A percentile compares a stretch with the other conserved stretches of the same genome.
Evolutionary conservation across 371 early-diverging fungal genomes (phyloP).

Genomic region (Mucor mucedo): DNA sequence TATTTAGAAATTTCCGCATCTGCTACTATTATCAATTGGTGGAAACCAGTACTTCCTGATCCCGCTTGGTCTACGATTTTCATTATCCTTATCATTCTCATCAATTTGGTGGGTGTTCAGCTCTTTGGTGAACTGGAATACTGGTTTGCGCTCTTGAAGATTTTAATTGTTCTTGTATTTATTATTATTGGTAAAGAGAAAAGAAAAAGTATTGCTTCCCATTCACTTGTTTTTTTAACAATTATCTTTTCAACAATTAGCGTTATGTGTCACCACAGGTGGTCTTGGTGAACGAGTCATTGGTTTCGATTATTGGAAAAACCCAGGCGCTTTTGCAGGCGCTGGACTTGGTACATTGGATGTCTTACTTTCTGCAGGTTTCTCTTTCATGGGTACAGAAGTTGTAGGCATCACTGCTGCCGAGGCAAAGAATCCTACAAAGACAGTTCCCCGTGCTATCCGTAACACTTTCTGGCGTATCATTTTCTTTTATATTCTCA

Average conservation of each 20-base stretch:
- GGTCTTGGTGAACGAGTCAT: constrained; percentile 61
- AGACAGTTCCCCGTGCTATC: constrained; percentile 74
- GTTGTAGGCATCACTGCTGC: constrained; percentile 68
- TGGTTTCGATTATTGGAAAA: constrained; percentile 75
- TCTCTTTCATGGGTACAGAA: constrained; percentile 86
- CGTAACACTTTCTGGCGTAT: constrained; percentile 74
- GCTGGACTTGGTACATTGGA: constrained; percentile 72
- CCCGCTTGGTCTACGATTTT: constrained; percentile 67
- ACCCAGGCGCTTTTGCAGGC: constrained; percentile 77
- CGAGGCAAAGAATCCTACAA: constrained; percentile 66
- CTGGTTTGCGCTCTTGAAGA: constrained; percentile 75
- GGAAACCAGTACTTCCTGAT: constrained; percentile 65
- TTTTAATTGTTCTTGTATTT: constrained; percentile 70
- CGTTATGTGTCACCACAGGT: constrained; percentile 68
- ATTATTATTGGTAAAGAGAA: constrained; percentile 61
- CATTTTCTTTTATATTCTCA: constrained; percentile 70
- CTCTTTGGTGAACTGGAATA: constrained; percentile 76
- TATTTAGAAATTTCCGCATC: constrained; percentile 74
- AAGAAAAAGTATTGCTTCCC: neutral
- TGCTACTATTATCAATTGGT: constrained; percentile 77
- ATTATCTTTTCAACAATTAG: neutral
- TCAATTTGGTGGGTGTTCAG: constrained; percentile 62
- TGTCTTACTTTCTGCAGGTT: constrained; percentile 79
- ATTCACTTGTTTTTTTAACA: neutral
- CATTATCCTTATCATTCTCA: constrained; percentile 55